Conservation (phyloP, 2,329 filamentous ascomycete species). For the Rachicladosporium sp. region DNA sequence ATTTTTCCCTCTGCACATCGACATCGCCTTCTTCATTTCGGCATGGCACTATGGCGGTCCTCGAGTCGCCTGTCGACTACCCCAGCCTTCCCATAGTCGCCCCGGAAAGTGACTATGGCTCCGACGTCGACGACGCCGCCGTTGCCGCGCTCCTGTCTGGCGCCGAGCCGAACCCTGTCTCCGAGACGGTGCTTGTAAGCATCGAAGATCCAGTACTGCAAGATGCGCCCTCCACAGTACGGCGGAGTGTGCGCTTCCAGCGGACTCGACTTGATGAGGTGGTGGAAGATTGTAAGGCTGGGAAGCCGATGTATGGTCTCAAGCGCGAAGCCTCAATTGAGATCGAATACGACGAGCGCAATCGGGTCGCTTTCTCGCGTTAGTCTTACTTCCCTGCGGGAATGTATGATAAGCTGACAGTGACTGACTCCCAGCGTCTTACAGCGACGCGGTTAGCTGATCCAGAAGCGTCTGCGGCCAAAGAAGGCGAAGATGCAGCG, state of each 20-base stretch:
- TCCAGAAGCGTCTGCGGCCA: slow-evolving; percentile 6
- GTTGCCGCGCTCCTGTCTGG: slow-evolving; percentile 40
- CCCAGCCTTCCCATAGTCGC: slow-evolving; percentile 5
- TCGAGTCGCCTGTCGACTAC: neutral
- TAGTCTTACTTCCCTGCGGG: slow-evolving; percentile 6
- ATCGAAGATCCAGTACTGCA: slow-evolving; percentile 12
- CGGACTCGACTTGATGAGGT: neutral
- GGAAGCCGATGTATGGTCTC: neutral
- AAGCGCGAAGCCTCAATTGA: slow-evolving; percentile 23
- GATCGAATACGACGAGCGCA: slow-evolving; percentile 30
- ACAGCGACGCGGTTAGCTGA: slow-evolving; percentile 12
- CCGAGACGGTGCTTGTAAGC: slow-evolving; percentile 4
- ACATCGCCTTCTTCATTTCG: no score
- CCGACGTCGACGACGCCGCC: slow-evolving; percentile 48
- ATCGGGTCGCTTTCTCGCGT: slow-evolving; percentile 24
- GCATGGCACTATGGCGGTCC: slow-evolving; percentile 7
- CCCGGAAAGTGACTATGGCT: slow-evolving; percentile 48
- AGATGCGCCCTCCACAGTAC: slow-evolving; percentile 10
- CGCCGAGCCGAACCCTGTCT: slow-evolving; percentile 24
- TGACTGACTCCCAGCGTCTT: slow-evolving; percentile 19
- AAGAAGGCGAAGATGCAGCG: slow-evolving; percentile 1
- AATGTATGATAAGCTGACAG: slow-evolving; percentile 18
- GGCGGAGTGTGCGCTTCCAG: slow-evolving; percentile 2
- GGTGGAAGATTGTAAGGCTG: neutral
- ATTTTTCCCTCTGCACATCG: no score